Evolutionary conservation across 495 filamentous ascomycete genomes (phyloP), one percentile per base, ranked within the genome.

Genomic region (Xylaria bambusicola): DNA sequence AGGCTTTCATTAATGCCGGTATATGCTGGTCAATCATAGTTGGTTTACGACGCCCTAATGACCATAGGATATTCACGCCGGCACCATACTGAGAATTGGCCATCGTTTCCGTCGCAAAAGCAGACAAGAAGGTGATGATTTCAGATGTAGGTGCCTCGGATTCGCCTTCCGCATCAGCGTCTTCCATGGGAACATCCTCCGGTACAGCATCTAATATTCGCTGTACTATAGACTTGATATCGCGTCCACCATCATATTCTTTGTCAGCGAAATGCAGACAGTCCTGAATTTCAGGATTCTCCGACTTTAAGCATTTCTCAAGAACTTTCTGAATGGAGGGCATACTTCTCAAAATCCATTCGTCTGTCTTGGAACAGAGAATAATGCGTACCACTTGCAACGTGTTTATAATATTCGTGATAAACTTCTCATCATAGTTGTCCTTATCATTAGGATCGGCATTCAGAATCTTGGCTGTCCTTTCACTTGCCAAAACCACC

Each of bases 151-250:
- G 82, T 17, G 82, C 80, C 52, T 87, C 85, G 6, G 82, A 75
- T 55, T 91, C 88, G 15, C 89, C 88, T 62, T 97, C 92, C 62
- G 90, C 92, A 21, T 92, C 92, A 24, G 89, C 91, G 66, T 96
- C 90, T 50, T 94, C 91, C 71, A 96, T 96, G 1, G 87, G 87
- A 17, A 87, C 82, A 55, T 93, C 88, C 61, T 94, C 89, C 7
- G 95, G 94, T 29, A 97, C 81, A n/a, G 93, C 90, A 67, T 96
- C 87, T 21, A 99, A 81, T 35, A 97, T 87, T 44, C 91, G 85
- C 64, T 86, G 85, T 52, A 98, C 73, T 12, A 91, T 86, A 4
- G 95, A 87, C 52, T 80, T 79, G 52, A 89, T 74, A 13, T 79
- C 75, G 4, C 80, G 78, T 4, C 77, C 80, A 29, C 84, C 83